Base-by-base conservation (phyloP, 768 basidiomycete genomes). In the Tylopilus balloui region DNA sequence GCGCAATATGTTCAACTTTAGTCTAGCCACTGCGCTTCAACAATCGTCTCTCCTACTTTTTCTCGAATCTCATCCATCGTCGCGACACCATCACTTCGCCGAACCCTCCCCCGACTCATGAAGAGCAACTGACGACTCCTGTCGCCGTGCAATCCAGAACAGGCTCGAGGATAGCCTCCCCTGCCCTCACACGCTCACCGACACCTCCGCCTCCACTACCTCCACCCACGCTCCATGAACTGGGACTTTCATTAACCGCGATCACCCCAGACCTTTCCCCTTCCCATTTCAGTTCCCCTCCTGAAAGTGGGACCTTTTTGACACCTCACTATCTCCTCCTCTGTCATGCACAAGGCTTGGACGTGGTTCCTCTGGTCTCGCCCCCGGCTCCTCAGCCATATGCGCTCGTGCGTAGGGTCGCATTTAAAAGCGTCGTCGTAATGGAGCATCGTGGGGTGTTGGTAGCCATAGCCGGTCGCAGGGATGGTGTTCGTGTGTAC, bases 361-460 rank as follows among this genome's bases (percentile, higher is more conserved):
- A 92, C 65, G 87, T 92, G 3, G 72, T 92, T n/a, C 87, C 90
- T 2, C 72, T 92, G 24, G 65, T 77, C 11, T 83, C 84, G 0
- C 88, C 90, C 0, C 90, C 88, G 2, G 75, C 81, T 13, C 75
- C 76, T 7, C 83, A 84, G 55, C 88, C 91, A 13, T 92, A 90
- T 65, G 83, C 90, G 10, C 76, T 92, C 23, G 83, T 92, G 20
- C 80, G 90, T 19, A 78, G 88, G 47, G 87, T 90, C 44, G 76
- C 78, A 29, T 92, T 92, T 68, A 92, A 90, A 62, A 82, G 78
- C 48, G 84, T 92, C n/a, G 86, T 92, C 1, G 85, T 92, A 13
- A 92, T 92, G 90, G 90, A 92, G 58, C 87, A 92, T 60, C 84
- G 90, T 25, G 90, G 89, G 7, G 88, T 92, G 0, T 71, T 92